Conservation (phyloP, 257 asterid genomes). For the Pogostemon cablin region DNA sequence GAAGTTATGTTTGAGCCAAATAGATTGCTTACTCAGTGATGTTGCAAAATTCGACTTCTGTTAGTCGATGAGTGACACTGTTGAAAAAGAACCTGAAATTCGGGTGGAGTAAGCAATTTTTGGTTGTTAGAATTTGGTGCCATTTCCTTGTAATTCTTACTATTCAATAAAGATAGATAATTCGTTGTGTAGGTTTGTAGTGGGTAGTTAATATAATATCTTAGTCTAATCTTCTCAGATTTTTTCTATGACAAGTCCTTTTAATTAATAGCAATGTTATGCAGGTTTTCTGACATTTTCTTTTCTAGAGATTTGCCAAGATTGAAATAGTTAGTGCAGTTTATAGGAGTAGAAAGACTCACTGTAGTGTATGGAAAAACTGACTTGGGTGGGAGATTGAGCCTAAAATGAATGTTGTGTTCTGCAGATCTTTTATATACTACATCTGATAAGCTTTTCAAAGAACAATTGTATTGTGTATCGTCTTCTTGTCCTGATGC, state of each 20-base stretch:
- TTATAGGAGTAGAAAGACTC: background rate
- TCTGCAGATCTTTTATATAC: background rate
- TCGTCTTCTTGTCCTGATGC: constrained; percentile 1
- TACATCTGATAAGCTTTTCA: background rate
- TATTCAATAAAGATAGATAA: background rate
- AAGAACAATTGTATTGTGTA: background rate
- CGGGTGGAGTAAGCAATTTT: constrained; percentile 10
- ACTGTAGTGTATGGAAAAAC: constrained; percentile 11
- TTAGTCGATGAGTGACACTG: background rate
- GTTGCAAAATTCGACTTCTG: background rate
- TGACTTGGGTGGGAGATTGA: constrained; percentile 12
- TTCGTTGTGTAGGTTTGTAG: background rate
- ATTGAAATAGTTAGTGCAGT: constrained; percentile 12
- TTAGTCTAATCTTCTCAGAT: too few species aligned
- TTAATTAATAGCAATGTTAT: constrained; percentile 10
- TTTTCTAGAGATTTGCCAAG: constrained; percentile 17
- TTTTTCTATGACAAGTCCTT: background rate
- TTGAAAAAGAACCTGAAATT: background rate
- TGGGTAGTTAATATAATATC: background rate
- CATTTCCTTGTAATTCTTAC: background rate
- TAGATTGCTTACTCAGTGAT: constrained; percentile 1
- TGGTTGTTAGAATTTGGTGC: constrained; percentile 7
- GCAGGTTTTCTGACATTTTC: constrained; percentile 10
- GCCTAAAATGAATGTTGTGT: background rate
- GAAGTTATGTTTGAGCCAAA: constrained; percentile 4